Evolutionary conservation across 345 rosid genomes (phyloP), one percentile per base, ranked within the genome.

Genomic region (Psidium friedrichsthalianum): DNA sequence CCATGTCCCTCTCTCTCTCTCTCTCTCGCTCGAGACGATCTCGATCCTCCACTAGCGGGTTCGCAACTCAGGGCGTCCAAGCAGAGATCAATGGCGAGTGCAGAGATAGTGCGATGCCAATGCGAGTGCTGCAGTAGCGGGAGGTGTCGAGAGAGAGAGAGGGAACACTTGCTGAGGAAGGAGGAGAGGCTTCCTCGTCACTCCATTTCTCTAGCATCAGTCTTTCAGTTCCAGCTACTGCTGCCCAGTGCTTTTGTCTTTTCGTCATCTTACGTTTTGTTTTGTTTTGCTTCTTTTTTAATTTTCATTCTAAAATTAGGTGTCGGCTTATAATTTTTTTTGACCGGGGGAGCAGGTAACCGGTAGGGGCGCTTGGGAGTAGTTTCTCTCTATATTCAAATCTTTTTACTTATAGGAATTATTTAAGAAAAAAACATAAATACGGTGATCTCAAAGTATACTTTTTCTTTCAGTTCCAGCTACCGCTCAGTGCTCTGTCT

Each of bases 1-100:
- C 98, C 98, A 97, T 96, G 86, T 51, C 69, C 32, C 2, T 11
- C 51, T 49, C 51, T 21, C n/a, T n/a, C n/a, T n/a, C n/a, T n/a
- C 58, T 51, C 53, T 44, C 53, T 11, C 5, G 53, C 53, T 51
- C 15, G 53, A 51, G 53, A 51, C 4, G 15, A 51, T 51, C 53
- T 51, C 14, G 15, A 3, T 13, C 11, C 53, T 51, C 15, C 4
- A 13, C 53, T 51, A 15, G 3, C 53, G 12, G 29, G 53, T 51
- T 51, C 53, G 14, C 4, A 15, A 51, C 11, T 51, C 53, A 11
- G 53, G 53, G 53, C 11, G 14, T 51, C 53, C 4, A 51, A 51
- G 53, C 11, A 11, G 14, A 11, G 53, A 51, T 2, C 36, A 56
- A 25, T 3, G 59, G 59, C 59, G n/a, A 24, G 13, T 1, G 59